Conservation (phyloP, 192 early-diverging fungal species). For the Coemansia sp. region DNA sequence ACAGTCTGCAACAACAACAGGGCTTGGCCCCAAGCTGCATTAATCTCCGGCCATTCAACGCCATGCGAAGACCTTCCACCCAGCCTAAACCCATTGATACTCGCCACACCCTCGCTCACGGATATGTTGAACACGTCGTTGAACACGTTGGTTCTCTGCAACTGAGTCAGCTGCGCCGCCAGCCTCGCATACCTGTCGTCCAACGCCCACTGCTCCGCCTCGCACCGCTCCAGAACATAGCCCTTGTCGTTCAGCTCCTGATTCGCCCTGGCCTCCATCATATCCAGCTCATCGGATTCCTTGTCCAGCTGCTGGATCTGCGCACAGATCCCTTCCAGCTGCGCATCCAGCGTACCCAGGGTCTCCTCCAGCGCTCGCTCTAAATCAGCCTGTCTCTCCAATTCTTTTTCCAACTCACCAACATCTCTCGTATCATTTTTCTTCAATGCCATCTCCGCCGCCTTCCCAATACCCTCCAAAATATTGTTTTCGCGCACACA, state of each 20-base stretch:
- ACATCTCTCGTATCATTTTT: constrained; percentile 36
- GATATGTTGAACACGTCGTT: constrained; percentile 93
- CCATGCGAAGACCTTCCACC: constrained; percentile 75
- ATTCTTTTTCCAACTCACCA: constrained; percentile 58
- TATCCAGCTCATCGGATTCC: constrained; percentile 56
- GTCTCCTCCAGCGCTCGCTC: constrained; percentile 51
- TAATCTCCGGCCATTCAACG: constrained; percentile 96
- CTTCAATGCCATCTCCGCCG: constrained; percentile 52
- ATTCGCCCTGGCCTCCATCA: constrained; percentile 52
- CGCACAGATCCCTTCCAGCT: constrained; percentile 36
- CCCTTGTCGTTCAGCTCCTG: constrained; percentile 77
- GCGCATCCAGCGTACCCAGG: constrained; percentile 49
- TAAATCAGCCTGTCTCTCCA: constrained; percentile 52
- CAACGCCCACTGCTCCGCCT: constrained; percentile 77
- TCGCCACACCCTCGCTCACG: constrained; percentile 83
- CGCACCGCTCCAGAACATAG: constrained; percentile 61
- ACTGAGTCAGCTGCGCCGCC: constrained; percentile 71
- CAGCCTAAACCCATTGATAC: constrained; percentile 92
- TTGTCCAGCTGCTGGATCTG: constrained; percentile 54
- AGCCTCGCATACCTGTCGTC: constrained; percentile 79
- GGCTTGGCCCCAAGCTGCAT: constrained; percentile 93
- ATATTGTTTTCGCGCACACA: constrained; percentile 73
- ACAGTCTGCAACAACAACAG: constrained; percentile 84
- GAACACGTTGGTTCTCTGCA: constrained; percentile 92
- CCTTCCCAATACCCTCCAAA: constrained; percentile 70